These are phyloP conservation scores for Calocybe gangraenosa DNA, from an alignment of 768 basidiomycete species.

Conservation along the genomic window DNA sequence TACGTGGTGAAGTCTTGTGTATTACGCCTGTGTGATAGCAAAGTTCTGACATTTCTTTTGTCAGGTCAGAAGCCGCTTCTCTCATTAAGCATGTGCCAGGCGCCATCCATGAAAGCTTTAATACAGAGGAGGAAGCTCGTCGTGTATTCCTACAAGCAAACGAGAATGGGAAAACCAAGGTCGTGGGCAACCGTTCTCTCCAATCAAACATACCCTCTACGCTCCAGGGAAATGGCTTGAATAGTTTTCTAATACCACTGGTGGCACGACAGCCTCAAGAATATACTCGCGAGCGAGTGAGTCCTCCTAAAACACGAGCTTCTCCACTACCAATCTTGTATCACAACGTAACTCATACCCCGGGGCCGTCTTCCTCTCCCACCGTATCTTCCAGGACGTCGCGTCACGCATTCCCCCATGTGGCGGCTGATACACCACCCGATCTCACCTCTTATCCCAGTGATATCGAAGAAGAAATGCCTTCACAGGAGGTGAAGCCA, in stretches of 20 bases:
- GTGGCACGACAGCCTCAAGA: slow-evolving; percentile 3
- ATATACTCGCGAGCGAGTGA: slow-evolving; percentile 6
- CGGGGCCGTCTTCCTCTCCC: slow-evolving; percentile 10
- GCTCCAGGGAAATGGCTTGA: not conserved
- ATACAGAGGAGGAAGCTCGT: slow-evolving; percentile 36
- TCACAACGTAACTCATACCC: slow-evolving; percentile 14
- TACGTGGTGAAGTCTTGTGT: slow-evolving; percentile 27
- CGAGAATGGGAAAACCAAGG: slow-evolving; percentile 24
- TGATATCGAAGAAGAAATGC: slow-evolving; percentile 5
- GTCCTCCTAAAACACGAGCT: too few species aligned
- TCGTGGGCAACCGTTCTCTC: slow-evolving; percentile 16
- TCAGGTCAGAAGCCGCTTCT: slow-evolving; percentile 43
- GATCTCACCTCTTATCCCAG: slow-evolving; percentile 15
- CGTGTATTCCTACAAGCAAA: slow-evolving; percentile 24
- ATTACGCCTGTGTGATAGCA: too few species aligned
- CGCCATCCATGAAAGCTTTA: slow-evolving; percentile 39
- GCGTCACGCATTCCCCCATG: slow-evolving; percentile 16
- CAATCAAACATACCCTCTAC: slow-evolving; percentile 1
- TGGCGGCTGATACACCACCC: slow-evolving; percentile 26
- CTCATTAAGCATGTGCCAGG: slow-evolving; percentile 39
- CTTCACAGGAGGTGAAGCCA: not conserved
- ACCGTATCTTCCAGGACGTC: not conserved
- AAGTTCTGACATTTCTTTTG: not conserved
- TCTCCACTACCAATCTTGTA: slow-evolving; percentile 5
- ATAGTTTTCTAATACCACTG: slow-evolving; percentile 9